phyloP scores from a whole-genome alignment of 768 basidiomycete species.

The Tylopilus subfusipes region DNA sequence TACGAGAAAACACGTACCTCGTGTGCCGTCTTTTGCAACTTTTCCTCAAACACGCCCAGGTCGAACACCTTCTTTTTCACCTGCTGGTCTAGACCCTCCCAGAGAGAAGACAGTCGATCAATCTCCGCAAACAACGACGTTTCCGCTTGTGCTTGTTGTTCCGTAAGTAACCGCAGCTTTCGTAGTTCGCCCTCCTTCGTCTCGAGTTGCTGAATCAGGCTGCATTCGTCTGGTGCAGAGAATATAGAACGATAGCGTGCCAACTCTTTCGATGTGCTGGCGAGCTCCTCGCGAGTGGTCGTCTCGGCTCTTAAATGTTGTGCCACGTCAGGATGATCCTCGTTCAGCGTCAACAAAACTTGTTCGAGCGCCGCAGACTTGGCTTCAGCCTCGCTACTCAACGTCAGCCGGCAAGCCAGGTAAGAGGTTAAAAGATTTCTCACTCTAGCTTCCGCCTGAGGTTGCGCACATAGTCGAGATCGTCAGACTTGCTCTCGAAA shows the following conservation, averaged over 20 bases:
- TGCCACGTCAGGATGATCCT: conserved; percentile 51
- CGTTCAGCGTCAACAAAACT: conserved; percentile 42
- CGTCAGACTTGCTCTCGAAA: conserved; percentile 50
- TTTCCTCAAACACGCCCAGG: conserved; percentile 64
- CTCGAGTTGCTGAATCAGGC: conserved; percentile 53
- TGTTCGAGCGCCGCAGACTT: conserved; percentile 51
- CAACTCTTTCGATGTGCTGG: conserved; percentile 45
- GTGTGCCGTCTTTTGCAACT: conserved; percentile 54
- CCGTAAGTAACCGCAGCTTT: conserved; percentile 56
- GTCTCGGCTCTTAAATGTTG: conserved; percentile 49
- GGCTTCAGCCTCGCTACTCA: conserved; percentile 49
- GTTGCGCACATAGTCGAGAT: conserved; percentile 47
- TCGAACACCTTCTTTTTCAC: conserved; percentile 84
- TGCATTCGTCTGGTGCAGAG: conserved; percentile 46
- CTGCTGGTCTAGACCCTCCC: conserved; percentile 80
- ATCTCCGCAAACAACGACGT: conserved; percentile 78
- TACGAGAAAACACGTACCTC: conserved; percentile 52
- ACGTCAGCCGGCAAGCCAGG: conserved; percentile 13
- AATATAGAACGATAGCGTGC: conserved; percentile 60
- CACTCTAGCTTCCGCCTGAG: conserved; percentile 57
- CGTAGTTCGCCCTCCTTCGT: conserved; percentile 67
- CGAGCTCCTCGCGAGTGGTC: conserved; percentile 46
- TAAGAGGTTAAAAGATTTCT: conserved; percentile 20
- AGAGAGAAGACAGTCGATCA: conserved; percentile 80
- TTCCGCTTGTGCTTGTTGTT: conserved; percentile 65